Evolutionary conservation across 768 basidiomycete species (phyloP).

Genomic region (Serendipita vermifera): DNA sequence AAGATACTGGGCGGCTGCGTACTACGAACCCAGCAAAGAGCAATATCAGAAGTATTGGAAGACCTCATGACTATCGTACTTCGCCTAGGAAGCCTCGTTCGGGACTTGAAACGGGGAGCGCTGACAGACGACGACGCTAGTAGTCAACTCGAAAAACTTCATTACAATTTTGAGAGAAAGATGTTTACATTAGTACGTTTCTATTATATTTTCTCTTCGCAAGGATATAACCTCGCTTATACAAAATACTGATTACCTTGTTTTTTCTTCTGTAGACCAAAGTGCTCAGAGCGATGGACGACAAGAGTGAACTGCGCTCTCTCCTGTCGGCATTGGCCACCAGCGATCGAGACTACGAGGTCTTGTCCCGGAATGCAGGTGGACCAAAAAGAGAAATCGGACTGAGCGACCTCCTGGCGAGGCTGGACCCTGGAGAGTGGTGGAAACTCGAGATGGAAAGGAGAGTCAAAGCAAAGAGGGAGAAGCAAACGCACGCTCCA

Average conservation of each 20-base stretch:
- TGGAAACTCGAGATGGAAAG: constrained; percentile 28
- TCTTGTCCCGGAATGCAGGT: constrained; percentile 22
- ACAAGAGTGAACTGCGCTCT: constrained; percentile 28
- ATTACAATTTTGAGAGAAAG: constrained; percentile 39
- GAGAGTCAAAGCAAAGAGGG: neutral
- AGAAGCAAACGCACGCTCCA: neutral
- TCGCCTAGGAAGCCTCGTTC: constrained; percentile 51
- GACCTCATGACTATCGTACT: constrained; percentile 51
- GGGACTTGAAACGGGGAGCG: constrained; percentile 41
- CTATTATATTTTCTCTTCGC: neutral
- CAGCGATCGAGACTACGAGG: constrained; percentile 7
- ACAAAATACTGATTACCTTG: no score
- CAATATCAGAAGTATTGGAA: constrained; percentile 50
- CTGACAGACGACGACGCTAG: constrained; percentile 56
- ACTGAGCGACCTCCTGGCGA: constrained; percentile 41
- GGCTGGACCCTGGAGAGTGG: constrained; percentile 45
- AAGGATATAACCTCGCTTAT: no score
- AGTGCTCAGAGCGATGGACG: constrained; percentile 41
- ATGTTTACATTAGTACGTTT: constrained; percentile 45
- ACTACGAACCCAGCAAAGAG: constrained; percentile 51
- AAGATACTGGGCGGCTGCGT: constrained; percentile 66
- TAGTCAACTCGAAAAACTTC: constrained; percentile 40
- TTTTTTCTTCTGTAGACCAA: constrained; percentile 33
- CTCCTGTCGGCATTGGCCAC: constrained; percentile 12
- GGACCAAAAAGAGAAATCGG: constrained; percentile 39